Evolutionary conservation across 352 stramenopile species (phyloP).

Genomic region (Pythium aphanidermatum): DNA sequence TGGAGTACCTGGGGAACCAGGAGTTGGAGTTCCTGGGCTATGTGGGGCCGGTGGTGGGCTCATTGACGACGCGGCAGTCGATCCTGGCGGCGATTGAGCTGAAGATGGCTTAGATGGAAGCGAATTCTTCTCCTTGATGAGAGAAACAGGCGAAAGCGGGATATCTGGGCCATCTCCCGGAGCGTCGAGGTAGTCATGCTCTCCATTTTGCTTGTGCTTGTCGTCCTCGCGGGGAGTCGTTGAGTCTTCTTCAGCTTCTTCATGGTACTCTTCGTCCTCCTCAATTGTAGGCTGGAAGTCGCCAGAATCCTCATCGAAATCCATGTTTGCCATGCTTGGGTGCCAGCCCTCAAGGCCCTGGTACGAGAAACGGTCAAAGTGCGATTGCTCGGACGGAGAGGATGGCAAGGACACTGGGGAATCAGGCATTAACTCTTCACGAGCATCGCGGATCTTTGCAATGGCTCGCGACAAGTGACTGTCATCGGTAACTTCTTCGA

Average conservation of each 20-base stretch:
- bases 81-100: background rate
- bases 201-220: slow-evolving; percentile 13
- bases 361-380: slow-evolving; percentile 76
- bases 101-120: background rate
- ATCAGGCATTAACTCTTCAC: slow-evolving; percentile 68
- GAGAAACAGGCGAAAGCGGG: slow-evolving; percentile 5
- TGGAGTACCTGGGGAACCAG: slow-evolving; percentile 6
- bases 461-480: slow-evolving; percentile 57
- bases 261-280: slow-evolving; percentile 53
- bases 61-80: slow-evolving; percentile 8
- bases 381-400: slow-evolving; percentile 57
- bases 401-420: slow-evolving; percentile 59
- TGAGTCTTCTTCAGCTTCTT: slow-evolving; percentile 24
- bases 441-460: slow-evolving; percentile 58
- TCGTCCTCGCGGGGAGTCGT: slow-evolving; percentile 16
- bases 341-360: slow-evolving; percentile 54
- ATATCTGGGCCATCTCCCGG: slow-evolving; percentile 4
- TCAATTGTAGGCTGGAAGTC: slow-evolving; percentile 56
- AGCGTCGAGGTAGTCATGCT: slow-evolving; percentile 15
- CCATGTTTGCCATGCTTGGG: slow-evolving; percentile 56
- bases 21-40: slow-evolving; percentile 19
- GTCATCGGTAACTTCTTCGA: slow-evolving; percentile 68
- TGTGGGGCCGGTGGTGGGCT: slow-evolving; percentile 26
- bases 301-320: slow-evolving; percentile 49
- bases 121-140: slow-evolving; percentile 11